Evolutionary conservation across 1,139 yeast genomes (phyloP), one percentile per base, ranked within the genome.

Genomic region (Saccharomyces uvarum): DNA sequence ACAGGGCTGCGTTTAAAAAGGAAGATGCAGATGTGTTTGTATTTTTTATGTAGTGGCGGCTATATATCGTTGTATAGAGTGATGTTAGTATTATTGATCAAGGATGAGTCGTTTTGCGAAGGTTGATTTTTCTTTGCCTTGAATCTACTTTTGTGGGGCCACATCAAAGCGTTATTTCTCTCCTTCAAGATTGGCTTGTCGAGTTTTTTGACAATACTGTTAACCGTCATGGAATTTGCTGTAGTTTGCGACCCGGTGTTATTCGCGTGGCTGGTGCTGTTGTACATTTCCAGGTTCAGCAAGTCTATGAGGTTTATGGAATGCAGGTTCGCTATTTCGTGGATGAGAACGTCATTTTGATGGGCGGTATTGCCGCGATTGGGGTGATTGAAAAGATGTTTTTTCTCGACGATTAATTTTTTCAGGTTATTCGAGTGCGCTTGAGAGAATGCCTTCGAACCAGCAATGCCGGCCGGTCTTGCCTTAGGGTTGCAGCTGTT

Each of bases 151-250:
- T 38, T 38, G 21, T 38, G 44, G 4, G 71, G 71, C 71, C 71
- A 68, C 4, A 50, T 48, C 26, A 65, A 33, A 13, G 59, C 48
- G 24, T 53, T 57, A 50, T 63, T 60, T 29, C 61, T 60, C 42
- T 59, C 63, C 26, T 55, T 62, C 3, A 57, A 24, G 31, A 67
- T 52, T 8, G 62, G 60, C 47, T 58, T 62, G 51, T 61, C 66
- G 27, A 66, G 48, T 50, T 53, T 62, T 49, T 57, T 65, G 21
- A 60, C 55, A 8, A 65, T 60, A 13, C 55, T 46, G 49, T 58
- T 63, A 6, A 61, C 50, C 41, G 44, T 63, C 65, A 44, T 55
- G 48, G 5, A 57, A 50, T 28, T 57, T 50, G n/a, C 55, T 50
- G 16, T 57, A 53, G 27, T 55, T 55, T 28, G 59, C 52, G 47